Evolutionary conservation across 225 moss, liverwort and hornwort genomes (phyloP).

Genomic region (Antitrichia curtipendula): DNA sequence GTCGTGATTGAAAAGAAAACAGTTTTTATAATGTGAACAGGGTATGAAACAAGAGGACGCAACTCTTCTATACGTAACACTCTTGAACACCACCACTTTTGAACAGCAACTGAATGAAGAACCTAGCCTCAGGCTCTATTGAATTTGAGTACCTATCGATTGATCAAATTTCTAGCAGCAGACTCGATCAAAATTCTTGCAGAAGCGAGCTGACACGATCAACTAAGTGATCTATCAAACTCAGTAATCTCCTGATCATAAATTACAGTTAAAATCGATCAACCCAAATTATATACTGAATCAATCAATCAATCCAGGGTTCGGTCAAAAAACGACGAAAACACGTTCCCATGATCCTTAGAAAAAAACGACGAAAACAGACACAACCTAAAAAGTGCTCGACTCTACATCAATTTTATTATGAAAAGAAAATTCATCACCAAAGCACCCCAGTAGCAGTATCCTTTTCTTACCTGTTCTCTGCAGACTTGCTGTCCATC

Average conservation of each 20-base stretch:
- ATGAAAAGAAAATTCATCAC: background rate
- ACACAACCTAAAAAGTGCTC: background rate
- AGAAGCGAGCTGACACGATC: background rate
- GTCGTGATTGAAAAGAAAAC: background rate
- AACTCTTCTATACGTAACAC: background rate
- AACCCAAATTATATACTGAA: background rate
- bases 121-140: background rate
- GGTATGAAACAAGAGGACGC: background rate
- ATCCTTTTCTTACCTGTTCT: background rate
- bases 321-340: background rate
- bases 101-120: background rate
- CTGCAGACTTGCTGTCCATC: background rate
- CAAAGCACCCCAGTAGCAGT: background rate
- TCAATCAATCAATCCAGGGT: background rate
- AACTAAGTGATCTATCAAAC: background rate
- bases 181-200: background rate
- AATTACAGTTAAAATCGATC: background rate
- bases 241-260: background rate
- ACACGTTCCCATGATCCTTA: background rate
- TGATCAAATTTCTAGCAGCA: too few species aligned
- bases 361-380: background rate
- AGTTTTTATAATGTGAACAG: background rate
- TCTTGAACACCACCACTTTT: background rate
- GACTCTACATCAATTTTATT: background rate
- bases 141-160: background rate